Evolutionary conservation across 1,284 basidiomycete species (phyloP).

Genomic region (Gymnopus androsaceus): DNA sequence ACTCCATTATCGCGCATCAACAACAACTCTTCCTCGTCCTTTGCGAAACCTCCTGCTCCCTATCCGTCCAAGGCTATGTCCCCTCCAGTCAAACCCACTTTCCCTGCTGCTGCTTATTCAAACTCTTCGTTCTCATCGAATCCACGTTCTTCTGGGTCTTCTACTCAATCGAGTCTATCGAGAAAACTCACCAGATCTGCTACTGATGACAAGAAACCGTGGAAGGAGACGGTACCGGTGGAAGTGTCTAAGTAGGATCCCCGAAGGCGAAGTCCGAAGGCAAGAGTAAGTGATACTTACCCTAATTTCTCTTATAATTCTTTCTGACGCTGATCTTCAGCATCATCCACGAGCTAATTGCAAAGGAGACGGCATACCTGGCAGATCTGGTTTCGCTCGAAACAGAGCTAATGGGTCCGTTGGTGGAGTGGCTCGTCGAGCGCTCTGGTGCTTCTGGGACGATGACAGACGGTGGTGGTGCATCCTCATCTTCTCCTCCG

Average conservation of each 20-base stretch:
- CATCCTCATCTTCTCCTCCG: neutral
- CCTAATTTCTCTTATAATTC: neutral
- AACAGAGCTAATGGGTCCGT: constrained; percentile 77
- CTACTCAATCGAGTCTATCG: no score
- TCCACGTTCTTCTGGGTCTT: no score
- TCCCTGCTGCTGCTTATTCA: no score
- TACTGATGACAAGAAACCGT: constrained; percentile 54
- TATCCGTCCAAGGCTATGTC: no score
- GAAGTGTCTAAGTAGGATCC: constrained; percentile 69
- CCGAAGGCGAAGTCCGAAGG: constrained; percentile 78
- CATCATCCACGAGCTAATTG: constrained; percentile 90
- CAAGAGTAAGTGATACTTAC: constrained; percentile 81
- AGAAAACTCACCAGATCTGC: no score
- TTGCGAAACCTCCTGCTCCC: no score
- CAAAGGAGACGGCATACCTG: constrained; percentile 88
- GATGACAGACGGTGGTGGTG: constrained; percentile 22
- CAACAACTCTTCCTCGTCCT: no score
- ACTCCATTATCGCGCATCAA: no score
- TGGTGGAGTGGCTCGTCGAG: constrained; percentile 75
- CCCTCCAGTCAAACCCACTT: no score
- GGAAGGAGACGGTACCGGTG: constrained; percentile 73
- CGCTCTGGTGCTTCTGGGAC: constrained; percentile 72
- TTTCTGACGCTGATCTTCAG: no score
- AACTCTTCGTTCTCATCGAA: no score
- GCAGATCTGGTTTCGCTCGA: constrained; percentile 88